Evolutionary conservation across 2,329 filamentous ascomycete species (phyloP).

Genomic region (Botryotinia globosa): DNA sequence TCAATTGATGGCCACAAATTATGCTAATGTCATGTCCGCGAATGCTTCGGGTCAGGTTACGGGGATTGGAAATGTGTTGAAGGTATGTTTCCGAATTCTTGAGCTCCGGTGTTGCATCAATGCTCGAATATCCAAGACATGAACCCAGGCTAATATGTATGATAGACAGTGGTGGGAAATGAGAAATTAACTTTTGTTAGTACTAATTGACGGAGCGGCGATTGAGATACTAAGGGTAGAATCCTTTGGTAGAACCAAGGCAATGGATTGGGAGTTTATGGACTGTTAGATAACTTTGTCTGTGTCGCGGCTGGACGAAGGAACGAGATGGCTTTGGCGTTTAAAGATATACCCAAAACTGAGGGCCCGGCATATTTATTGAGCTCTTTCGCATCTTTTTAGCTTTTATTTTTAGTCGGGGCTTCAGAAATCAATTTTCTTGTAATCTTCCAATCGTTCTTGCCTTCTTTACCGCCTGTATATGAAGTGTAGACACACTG

Average conservation of each 20-base stretch:
- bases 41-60: constrained; percentile 50
- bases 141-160: constrained; percentile 16
- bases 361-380: background rate
- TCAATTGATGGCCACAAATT: constrained; percentile 55
- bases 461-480: background rate
- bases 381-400: background rate
- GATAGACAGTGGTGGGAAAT: constrained; percentile 32
- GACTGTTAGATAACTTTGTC: background rate
- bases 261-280: background rate
- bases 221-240: background rate
- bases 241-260: no score
- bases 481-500: background rate
- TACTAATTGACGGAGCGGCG: background rate
- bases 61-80: constrained; percentile 51
- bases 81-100: constrained; percentile 24
- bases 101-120: background rate
- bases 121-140: background rate
- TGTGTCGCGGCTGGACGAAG: no score
- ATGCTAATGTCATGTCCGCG: constrained; percentile 49
- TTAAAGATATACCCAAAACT: background rate
- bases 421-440: background rate
- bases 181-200: constrained; percentile 30
- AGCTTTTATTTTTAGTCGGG: background rate
- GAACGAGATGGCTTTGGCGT: background rate
- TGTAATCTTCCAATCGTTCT: background rate